These are phyloP conservation scores for Nemania sp. DNA, from an alignment of 2,329 filamentous ascomycete genomes.

Conservation along the genomic window DNA sequence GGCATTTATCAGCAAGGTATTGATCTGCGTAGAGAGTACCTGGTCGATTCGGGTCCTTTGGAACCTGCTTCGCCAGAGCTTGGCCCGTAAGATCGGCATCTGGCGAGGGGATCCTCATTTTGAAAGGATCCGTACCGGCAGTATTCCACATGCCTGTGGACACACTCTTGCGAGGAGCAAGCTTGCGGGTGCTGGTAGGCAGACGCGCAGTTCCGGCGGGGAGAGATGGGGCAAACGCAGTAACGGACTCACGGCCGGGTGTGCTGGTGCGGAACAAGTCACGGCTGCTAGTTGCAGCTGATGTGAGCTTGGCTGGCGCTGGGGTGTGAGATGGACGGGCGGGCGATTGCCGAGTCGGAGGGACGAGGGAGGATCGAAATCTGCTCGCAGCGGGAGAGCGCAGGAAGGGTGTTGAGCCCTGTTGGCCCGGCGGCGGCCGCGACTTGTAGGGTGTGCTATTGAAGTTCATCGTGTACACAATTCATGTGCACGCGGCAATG, in stretches of 20 bases:
- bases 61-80: conserved; percentile 56
- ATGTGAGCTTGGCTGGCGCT: conserved; percentile 28
- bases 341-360: conserved; percentile 35
- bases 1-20: conserved; percentile 60
- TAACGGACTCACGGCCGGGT: conserved; percentile 33
- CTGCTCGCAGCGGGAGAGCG: conserved; percentile 34
- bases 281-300: conserved; percentile 30
- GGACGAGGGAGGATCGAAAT: conserved; percentile 42
- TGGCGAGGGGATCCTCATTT: conserved; percentile 61
- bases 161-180: conserved; percentile 44
- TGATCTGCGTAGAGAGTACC: conserved; percentile 64
- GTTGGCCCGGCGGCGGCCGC: conserved; percentile 35
- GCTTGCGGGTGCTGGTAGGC: conserved; percentile 35
- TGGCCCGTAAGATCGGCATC: conserved; percentile 60
- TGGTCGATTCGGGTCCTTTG: conserved; percentile 53
- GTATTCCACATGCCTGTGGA: conserved; percentile 55
- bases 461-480: conserved; percentile 33
- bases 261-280: conserved; percentile 40
- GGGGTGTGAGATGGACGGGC: conserved; percentile 28
- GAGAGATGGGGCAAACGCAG: conserved; percentile 37
- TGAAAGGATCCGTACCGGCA: conserved; percentile 56
- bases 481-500: conserved; percentile 5
- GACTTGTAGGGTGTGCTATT: conserved; percentile 36
- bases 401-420: conserved; percentile 38
- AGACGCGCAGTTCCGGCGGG: conserved; percentile 32